phyloP scores from a whole-genome alignment of 2,329 filamentous ascomycete species.

The Pyrenophora teres region DNA sequence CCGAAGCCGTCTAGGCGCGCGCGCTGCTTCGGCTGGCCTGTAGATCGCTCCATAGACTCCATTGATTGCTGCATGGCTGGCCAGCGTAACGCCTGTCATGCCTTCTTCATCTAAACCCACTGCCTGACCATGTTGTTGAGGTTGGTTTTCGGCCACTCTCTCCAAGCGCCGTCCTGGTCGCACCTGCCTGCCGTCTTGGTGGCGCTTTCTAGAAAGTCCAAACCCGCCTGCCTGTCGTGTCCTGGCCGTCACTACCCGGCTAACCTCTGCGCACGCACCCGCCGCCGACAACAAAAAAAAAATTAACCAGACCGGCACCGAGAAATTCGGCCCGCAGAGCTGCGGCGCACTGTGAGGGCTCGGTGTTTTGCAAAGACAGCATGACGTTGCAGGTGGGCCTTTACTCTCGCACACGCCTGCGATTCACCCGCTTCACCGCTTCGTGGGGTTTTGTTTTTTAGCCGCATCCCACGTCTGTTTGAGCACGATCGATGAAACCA shows the following conservation, averaged over 20 bases:
- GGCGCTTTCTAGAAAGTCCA: conserved; percentile 26
- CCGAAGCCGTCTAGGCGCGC: conserved; percentile 25
- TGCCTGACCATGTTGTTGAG: conserved; percentile 24
- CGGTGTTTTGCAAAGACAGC: conserved; percentile 19
- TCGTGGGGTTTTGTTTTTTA: conserved; percentile 34
- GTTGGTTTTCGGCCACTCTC: conserved; percentile 11
- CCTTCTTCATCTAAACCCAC: conserved; percentile 16
- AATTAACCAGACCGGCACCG: conserved; percentile 15
- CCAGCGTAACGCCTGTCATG: conserved; percentile 20
- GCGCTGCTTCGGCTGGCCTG: conserved; percentile 23
- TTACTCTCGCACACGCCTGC: conserved; percentile 10
- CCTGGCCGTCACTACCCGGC: conserved; percentile 30
- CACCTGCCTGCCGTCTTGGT: conserved; percentile 18
- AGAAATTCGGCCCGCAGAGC: conserved; percentile 17
- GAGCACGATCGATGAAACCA: conserved; percentile 11
- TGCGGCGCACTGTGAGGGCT: conserved; percentile 20
- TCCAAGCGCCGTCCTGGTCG: conserved; percentile 7
- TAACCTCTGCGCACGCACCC: conserved; percentile 28
- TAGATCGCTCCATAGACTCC: conserved; percentile 28
- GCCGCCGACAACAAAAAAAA: conserved; percentile 9
- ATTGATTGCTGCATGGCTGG: conserved; percentile 15
- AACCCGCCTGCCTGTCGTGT: conserved; percentile 4
- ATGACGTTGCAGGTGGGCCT: conserved; percentile 33
- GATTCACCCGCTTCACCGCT: conserved; percentile 40
- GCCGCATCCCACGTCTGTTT: conserved; percentile 30